Base-by-base conservation (phyloP, 345 rosid species). In the Brassica rapa region DNA sequence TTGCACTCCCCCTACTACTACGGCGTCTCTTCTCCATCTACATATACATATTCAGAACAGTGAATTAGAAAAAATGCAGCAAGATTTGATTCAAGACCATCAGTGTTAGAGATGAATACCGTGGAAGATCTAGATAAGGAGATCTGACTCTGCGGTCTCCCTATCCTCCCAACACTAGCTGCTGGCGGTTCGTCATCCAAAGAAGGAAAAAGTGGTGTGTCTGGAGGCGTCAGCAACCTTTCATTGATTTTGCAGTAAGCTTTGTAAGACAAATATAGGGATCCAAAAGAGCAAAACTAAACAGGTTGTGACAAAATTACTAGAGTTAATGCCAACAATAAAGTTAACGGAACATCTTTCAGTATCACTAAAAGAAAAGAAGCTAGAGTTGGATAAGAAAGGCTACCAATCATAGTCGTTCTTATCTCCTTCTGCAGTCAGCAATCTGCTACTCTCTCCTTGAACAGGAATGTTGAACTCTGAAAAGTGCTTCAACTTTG, bases 211-310 rank as follows among this genome's bases (percentile, higher is more conserved):
- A 95, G 97, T 3, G 99, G 99, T 57, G 99, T 91, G 61, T 95
- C 98, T 0, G 99, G 99, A 68, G 99, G 98, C 83, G 98, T 93
- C 86, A 93, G 82, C 75, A 95, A 87, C 99, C 99, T 95, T 84
- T 73, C 79, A 85, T 77, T 81, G 71, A 80, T 66, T 43, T 87
- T 41, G 49, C 82, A 49, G 72, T 27, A 77, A 71, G 81, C 68
- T 76, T 68, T 53, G 72, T 86, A 77, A 89, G 80, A 66, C 56
- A 69, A 14, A 27, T 53, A 51, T 32, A 41, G 39, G 30, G 55
- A 59, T 61, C 72, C 51, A 57, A 66, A 15, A 68, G 75, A 43
- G 37, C 32, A 37, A 68, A 62, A 80, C 37, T 7, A 56, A 8
- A 15, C 46, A 24, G 33, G 70, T 56, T 16, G 51, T 32, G 66